Conservation (phyloP, 2,329 filamentous ascomycete species). For the Ceratocystiopsis brevicomis region DNA sequence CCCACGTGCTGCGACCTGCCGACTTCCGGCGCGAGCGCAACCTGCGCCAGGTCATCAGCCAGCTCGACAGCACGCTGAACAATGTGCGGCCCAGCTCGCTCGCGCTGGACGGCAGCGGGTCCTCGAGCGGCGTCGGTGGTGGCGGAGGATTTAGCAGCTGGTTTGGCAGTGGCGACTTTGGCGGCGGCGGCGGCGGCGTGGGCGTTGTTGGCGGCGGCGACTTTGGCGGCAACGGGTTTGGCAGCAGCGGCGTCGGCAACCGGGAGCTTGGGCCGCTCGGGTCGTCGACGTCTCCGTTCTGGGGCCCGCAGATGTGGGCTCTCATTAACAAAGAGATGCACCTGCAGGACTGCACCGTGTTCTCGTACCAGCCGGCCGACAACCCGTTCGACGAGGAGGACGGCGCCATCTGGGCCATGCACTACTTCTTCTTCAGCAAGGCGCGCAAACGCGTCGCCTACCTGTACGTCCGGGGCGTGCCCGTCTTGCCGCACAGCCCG, state of each 20-base stretch:
- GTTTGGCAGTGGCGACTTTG: background rate
- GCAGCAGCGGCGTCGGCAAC: conserved; percentile 11
- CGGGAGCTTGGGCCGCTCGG: conserved; percentile 6
- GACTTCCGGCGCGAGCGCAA: conserved; percentile 80
- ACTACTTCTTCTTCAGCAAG: conserved; percentile 98
- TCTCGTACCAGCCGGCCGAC: conserved; percentile 74
- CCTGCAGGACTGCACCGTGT: conserved; percentile 71
- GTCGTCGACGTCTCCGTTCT: conserved; percentile 39
- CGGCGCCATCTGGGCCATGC: conserved; percentile 81
- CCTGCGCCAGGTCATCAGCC: conserved; percentile 65
- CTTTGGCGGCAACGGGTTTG: background rate
- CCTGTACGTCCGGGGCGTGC: conserved; percentile 78
- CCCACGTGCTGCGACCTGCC: conserved; percentile 66
- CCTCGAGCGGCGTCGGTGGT: conserved; percentile 15
- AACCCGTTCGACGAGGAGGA: conserved; percentile 87
- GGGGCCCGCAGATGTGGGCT: conserved; percentile 84
- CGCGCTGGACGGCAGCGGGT: conserved; percentile 20
- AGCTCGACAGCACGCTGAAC: conserved; percentile 69
- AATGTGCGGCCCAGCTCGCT: conserved; percentile 54
- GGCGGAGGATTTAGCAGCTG: background rate
- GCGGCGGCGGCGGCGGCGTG: conserved; percentile 9
- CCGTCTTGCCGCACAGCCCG: conserved; percentile 47
- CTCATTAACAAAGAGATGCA: conserved; percentile 90
- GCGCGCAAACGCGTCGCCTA: conserved; percentile 83
- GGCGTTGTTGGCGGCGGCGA: conserved; percentile 10